phyloP scores from a whole-genome alignment of 78 protist genomes.

The Goniomonas avonlea region DNA sequence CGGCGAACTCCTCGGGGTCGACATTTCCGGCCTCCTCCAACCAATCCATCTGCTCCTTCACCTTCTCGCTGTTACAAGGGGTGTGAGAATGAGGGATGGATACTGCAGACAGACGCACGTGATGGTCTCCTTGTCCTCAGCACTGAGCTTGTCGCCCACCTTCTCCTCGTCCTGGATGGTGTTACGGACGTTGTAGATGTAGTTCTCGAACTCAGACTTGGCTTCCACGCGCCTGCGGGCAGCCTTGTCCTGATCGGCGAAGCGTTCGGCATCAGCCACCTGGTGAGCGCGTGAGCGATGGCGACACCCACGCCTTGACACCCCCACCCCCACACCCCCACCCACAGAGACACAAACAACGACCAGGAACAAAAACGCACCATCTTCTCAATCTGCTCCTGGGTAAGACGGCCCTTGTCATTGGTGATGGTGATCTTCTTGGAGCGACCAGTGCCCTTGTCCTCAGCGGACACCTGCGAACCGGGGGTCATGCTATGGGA shows the following conservation, averaged over 20 bases:
- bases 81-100: too few species aligned
- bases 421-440: slow-evolving; percentile 84
- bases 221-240: slow-evolving; percentile 66
- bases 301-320: too few species aligned
- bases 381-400: slow-evolving; percentile 91
- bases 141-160: slow-evolving; percentile 82
- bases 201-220: slow-evolving; percentile 72
- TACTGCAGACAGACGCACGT: too few species aligned
- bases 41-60: slow-evolving; percentile 78
- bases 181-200: slow-evolving; percentile 63
- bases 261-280: slow-evolving; percentile 75
- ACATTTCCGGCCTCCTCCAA: slow-evolving; percentile 74
- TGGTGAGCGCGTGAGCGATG: too few species aligned
- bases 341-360: neutral
- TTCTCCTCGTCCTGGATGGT: slow-evolving; percentile 62
- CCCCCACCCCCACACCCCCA: neutral
- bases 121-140: slow-evolving; percentile 81
- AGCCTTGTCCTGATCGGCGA: slow-evolving; percentile 77
- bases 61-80: too few species aligned
- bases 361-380: slow-evolving; percentile 8
- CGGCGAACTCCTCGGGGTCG: slow-evolving; percentile 84
- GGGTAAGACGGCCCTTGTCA: slow-evolving; percentile 86
- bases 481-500: too few species aligned
- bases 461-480: slow-evolving; percentile 86
- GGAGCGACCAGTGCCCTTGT: slow-evolving; percentile 77